Evolutionary conservation across 2,329 filamentous ascomycete species (phyloP), one percentile per base, ranked within the genome.

Genomic region (Nannizzia gypsea): DNA sequence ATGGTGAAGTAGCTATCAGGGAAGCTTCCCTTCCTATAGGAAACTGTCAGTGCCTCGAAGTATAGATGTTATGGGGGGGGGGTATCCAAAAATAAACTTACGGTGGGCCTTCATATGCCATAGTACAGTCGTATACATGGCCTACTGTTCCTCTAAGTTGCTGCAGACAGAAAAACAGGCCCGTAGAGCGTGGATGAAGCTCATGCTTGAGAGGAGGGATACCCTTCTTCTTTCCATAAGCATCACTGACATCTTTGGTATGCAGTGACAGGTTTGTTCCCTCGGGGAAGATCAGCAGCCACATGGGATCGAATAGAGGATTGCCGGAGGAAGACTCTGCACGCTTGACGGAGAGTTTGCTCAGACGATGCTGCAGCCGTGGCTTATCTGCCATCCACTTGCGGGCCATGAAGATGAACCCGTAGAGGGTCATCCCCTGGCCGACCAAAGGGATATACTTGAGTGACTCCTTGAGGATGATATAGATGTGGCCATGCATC

Each of bases 91-190:
- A 8, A 4, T 17, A 24, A 57, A 86, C 89, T 80, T 81, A 92
- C 86, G 89, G 88, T 48, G 96, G 83, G 13, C 93, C 92, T 73
- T 96, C 92, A 69, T 99, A 99, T 3, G 90, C 91, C 60, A 99
- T 86, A 0, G 93, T 97, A 73, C 91, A 96, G 66, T 86, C 83
- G 66, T 86, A 86, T 1, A 86, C 74, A 77, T 80, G 85, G 26
- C 84, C 80, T n/a, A 83, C 81, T 0, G 81, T 82, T 6, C 79
- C 76, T 46, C 74, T 76, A 56, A 86, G 66, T 64, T 85, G 79
- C 60, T 84, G 78, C 54, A 86, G 67, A 66, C 82, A 85, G 69
- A 84, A 85, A 42, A 79, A 77, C 4, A 85, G 68, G 2, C 83
- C 83, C 2, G 82, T 85, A 60, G 80, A 82, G 52, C 83, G 76